Evolutionary conservation across 2,329 filamentous ascomycete genomes (phyloP), one percentile per base, ranked within the genome.

Genomic region (Aspergillus tamarii): DNA sequence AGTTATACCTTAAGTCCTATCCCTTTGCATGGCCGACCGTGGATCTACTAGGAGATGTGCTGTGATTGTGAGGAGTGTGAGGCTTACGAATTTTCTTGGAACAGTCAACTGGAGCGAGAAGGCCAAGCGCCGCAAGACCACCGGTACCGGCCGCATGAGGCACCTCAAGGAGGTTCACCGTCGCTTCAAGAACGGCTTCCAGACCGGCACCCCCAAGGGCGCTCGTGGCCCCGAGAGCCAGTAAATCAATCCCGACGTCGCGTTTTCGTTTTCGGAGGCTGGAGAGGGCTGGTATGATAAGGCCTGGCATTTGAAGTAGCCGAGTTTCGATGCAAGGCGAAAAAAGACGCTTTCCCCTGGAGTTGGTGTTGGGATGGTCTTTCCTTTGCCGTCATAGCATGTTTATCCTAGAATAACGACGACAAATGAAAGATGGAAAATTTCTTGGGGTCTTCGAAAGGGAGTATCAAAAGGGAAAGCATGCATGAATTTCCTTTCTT

Each of bases 101-200:
- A 81, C 81, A 98, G 94, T 90, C 91, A 97, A 99, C 92, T 99
- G 95, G 95, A 89, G 92, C 84, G 94, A 98, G 89, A 99, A 99
- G 92, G 94, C 94, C 78, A 98, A 98, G 93, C 89, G 95, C 84
- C 96, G 95, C 91, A 98, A 97, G 94, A 97, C 94, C 80, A 94
- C 92, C 82, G 95, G 95, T 78, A 94, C 93, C 80, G 95, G 95
- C 83, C 92, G 95, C 84, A 95, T 94, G 90, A 89, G 93, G 81
- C 92, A 94, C 86, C 88, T 99, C 82, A 96, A 96, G 88, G 88
- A 87, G 78, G 90, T 99, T 81, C 87, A 93, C 81, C 91, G 95
- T 83, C 89, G 89, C 85, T 97, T 97, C 90, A 93, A 91, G 88
- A 99, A 99, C 86, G 94, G 93, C 77, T 99, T 99, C 92, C 94